These are phyloP conservation scores for Aspergillus flavus DNA, from an alignment of 2,329 filamentous ascomycete genomes.

Conservation along the genomic window DNA sequence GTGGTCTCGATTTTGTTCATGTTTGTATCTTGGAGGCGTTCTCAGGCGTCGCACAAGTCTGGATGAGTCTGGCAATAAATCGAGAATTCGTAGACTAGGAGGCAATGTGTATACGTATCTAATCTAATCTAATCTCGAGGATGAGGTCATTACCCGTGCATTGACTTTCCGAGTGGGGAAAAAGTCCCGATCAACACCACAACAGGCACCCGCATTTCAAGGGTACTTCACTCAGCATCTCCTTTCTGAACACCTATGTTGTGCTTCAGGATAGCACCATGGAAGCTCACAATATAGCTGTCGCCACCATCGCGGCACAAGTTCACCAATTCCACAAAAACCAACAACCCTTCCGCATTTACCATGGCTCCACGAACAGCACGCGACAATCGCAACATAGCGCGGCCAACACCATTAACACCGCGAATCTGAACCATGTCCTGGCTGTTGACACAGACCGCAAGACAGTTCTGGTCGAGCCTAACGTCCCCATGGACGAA, in stretches of 20 bases:
- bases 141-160: not conserved
- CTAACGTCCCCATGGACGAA: slow-evolving; percentile 69
- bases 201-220: not conserved
- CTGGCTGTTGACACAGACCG: slow-evolving; percentile 59
- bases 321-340: slow-evolving; percentile 48
- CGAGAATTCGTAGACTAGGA: not conserved
- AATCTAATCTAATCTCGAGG: not conserved
- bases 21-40: slow-evolving; percentile 17
- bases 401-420: slow-evolving; percentile 62
- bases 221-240: not conserved
- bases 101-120: not conserved
- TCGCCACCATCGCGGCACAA: slow-evolving; percentile 19
- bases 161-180: not conserved
- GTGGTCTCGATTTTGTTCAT: slow-evolving; percentile 20
- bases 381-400: slow-evolving; percentile 60
- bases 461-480: slow-evolving; percentile 66
- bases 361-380: slow-evolving; percentile 76
- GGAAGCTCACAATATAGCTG: slow-evolving; percentile 20
- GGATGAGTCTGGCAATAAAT: not conserved
- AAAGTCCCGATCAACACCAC: not conserved
- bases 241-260: not conserved
- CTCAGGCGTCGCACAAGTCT: not conserved
- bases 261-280: slow-evolving; percentile 7
- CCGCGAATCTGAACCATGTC: slow-evolving; percentile 64
- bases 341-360: slow-evolving; percentile 69